phyloP scores from a whole-genome alignment of 208 protist species.

The Crithidia acanthocephali region DNA sequence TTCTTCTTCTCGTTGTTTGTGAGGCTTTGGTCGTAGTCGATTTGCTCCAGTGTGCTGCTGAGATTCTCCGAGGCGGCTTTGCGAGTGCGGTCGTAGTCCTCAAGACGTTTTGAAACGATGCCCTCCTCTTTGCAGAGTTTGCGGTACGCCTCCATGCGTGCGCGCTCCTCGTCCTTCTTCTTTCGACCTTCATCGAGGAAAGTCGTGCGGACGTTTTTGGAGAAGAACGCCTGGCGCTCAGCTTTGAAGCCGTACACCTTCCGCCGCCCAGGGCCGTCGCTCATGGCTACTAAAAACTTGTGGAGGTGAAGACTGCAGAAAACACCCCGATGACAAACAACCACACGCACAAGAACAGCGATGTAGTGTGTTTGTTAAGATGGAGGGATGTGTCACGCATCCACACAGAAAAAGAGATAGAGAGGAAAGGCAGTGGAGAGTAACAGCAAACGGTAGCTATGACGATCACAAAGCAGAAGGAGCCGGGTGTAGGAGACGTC shows the following conservation, averaged over 20 bases:
- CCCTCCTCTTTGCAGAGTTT: constrained; percentile 83
- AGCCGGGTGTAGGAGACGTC: too few relatives aligned
- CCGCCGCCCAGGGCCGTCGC: constrained; percentile 36
- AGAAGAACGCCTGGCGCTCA: constrained; percentile 78
- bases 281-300: constrained; percentile 15
- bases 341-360: neutral
- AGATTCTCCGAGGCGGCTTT: constrained; percentile 46
- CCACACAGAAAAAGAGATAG: neutral
- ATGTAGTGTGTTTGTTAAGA: neutral
- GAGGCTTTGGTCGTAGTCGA: constrained; percentile 88
- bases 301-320: too few relatives aligned
- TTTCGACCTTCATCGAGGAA: constrained; percentile 67
- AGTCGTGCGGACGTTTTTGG: constrained; percentile 62
- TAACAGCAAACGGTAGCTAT: too few relatives aligned
- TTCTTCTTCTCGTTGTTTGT: constrained; percentile 89
- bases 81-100: constrained; percentile 77
- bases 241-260: constrained; percentile 67
- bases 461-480: neutral
- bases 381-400: neutral
- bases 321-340: too few relatives aligned
- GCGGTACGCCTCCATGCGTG: constrained; percentile 90
- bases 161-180: constrained; percentile 77
- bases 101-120: constrained; percentile 78
- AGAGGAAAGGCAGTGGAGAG: too few relatives aligned
- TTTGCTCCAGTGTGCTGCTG: constrained; percentile 51